phyloP scores from a whole-genome alignment of 441 rosid genomes.

The Brassica balearica region DNA sequence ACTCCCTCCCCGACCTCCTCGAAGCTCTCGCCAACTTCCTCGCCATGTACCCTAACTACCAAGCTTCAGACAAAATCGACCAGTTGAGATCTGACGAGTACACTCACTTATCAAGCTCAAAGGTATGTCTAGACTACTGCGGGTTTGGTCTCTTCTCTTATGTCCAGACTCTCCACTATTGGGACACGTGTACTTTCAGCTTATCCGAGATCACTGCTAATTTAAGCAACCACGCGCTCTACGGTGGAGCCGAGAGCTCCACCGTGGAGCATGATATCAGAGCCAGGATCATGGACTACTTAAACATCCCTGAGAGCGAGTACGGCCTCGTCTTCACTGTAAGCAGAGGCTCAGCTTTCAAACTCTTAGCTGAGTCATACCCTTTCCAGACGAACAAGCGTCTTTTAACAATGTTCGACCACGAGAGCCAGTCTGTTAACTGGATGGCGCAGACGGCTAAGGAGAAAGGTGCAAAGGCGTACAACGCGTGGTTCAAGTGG shows the following conservation, averaged over 20 bases:
- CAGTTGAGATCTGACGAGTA: constrained; percentile 83
- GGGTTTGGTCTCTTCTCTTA: constrained; percentile 96
- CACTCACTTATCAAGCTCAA: constrained; percentile 65
- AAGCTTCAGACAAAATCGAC: constrained; percentile 82
- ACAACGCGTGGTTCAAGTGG: constrained; percentile 96
- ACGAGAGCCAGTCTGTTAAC: constrained; percentile 92
- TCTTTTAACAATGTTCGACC: constrained; percentile 93
- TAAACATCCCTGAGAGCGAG: constrained; percentile 97
- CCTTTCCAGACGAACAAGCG: constrained; percentile 90
- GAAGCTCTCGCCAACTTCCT: constrained; percentile 84
- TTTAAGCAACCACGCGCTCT: constrained; percentile 93
- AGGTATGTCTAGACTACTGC: constrained; percentile 99
- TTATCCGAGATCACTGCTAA: constrained; percentile 95
- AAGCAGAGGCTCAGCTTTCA: constrained; percentile 96
- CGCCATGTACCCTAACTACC: constrained; percentile 84
- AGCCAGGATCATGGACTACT: constrained; percentile 86
- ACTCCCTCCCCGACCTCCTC: constrained; percentile 64
- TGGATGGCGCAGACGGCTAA: constrained; percentile 97
- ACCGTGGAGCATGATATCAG: constrained; percentile 93
- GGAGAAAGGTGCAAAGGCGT: constrained; percentile 89
- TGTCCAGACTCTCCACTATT: constrained; percentile 83
- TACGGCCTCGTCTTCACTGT: constrained; percentile 97
- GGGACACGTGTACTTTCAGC: constrained; percentile 97
- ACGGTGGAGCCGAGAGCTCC: constrained; percentile 93
- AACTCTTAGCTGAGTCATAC: constrained; percentile 84